Evolutionary conservation across 1,139 yeast species (phyloP).

Genomic region (Geotrichum citri-aurantii): DNA sequence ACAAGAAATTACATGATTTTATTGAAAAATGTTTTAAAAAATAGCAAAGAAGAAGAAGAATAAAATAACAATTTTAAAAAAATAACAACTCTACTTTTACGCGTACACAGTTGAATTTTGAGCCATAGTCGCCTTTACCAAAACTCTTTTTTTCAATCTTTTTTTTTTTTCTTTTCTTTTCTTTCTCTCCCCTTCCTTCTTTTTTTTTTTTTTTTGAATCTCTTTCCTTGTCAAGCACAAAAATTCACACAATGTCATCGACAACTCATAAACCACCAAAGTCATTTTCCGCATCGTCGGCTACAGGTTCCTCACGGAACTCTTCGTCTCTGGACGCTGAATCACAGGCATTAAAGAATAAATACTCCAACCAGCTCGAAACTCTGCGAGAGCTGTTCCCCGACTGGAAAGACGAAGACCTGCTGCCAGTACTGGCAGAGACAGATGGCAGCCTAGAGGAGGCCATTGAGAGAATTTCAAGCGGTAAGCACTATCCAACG

Average conservation of each 20-base stretch:
- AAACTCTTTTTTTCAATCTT: neutral
- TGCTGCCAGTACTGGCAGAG: slow-evolving; percentile 68
- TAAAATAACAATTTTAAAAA: neutral
- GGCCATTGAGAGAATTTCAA: slow-evolving; percentile 81
- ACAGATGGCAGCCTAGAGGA: slow-evolving; percentile 66
- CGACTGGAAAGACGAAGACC: slow-evolving; percentile 88
- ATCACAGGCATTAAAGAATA: slow-evolving; percentile 32
- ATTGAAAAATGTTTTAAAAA: no score
- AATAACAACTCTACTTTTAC: neutral
- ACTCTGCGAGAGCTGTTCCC: slow-evolving; percentile 84
- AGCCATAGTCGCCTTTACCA: neutral
- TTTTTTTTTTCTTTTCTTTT: neutral
- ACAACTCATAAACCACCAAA: slow-evolving; percentile 19
- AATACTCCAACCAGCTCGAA: slow-evolving; percentile 42
- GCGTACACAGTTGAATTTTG: neutral
- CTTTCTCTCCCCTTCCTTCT: neutral
- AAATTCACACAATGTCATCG: slow-evolving; percentile 15
- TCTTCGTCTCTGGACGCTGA: slow-evolving; percentile 36
- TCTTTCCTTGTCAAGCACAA: slow-evolving; percentile 4
- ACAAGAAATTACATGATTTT: no score
- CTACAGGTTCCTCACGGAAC: slow-evolving; percentile 11
- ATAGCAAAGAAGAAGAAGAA: neutral
- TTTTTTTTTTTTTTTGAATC: neutral
- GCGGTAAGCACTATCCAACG: slow-evolving; percentile 41
- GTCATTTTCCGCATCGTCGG: slow-evolving; percentile 15